Base-by-base conservation (phyloP, 805 yeast species). In the Jamesozyma piceae region DNA sequence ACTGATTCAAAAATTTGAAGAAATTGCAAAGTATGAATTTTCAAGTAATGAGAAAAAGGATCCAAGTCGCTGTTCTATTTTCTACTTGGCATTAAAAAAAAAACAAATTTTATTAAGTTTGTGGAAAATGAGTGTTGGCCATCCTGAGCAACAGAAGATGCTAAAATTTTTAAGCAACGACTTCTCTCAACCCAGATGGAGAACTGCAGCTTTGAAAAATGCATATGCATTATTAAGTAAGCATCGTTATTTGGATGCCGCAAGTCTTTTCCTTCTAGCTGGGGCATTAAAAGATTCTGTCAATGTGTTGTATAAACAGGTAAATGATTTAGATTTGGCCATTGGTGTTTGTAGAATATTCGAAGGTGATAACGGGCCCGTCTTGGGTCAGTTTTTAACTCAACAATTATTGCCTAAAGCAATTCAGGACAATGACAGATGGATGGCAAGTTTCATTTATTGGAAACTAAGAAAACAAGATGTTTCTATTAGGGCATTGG, bases 221-320 rank as follows among this genome's bases (percentile, higher is more conserved):
- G 97, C 97, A 0, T 90, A 77, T 68, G 97, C 86, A 0, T 65
- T 90, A 35, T 61, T 92, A 49, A 85, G 97, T 47, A 87, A 87
- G 54, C 98, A 89, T 60, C 67, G 97, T 34, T 84, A 73, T 54
- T 65, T 74, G 58, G 94, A 88, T 61, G 95, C 97, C 0, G 96
- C 97, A 0, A 78, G 81, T 19, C 89, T 92, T 58, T 90, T 90
- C 62, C 62, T 90, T 29, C 68, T 90, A 11, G 95, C 84, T 0
- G 88, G 73, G 39, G 69, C 88, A 1, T 63, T 86, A 13, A 74
- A 74, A 42, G 97, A 92, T 64, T 78, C 88, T 45, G 82, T 82
- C 24, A 78, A 74, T 56, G 90, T 88, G 0, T 57, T 90, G 18
- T 71, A 82, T 31, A 75, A 70, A 38, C 81, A 88, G 55, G 60